Percentiles rank a stretch among this genome's conserved stretches.
These are phyloP conservation scores for Prunus fruticosa DNA, from an alignment of 306 rosid species.

Conservation along the genomic window DNA sequence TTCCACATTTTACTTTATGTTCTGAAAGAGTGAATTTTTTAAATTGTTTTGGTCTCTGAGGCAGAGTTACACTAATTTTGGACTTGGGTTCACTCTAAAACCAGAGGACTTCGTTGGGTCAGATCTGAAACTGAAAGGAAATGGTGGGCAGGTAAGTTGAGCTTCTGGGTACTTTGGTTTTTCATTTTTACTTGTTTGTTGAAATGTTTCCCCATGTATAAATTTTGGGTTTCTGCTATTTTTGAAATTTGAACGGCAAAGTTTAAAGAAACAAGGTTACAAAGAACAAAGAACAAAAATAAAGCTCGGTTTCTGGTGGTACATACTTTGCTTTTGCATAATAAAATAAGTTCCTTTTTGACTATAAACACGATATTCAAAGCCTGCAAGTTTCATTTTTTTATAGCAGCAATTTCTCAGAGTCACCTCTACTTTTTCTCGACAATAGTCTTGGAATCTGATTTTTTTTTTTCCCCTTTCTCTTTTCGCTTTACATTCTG, in stretches of 20 bases:
- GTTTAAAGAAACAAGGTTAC: constrained; percentile 24
- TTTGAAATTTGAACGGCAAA: constrained; percentile 32
- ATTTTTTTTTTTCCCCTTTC: constrained; percentile 21
- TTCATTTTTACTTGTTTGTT: constrained; percentile 12
- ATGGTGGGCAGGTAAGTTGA: constrained; percentile 13
- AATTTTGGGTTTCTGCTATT: constrained; percentile 28
- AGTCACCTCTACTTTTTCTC: constrained; percentile 54
- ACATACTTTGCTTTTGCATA: constrained; percentile 24
- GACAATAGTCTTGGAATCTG: constrained; percentile 71
- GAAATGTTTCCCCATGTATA: constrained; percentile 7
- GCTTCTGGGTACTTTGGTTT: constrained; percentile 13
- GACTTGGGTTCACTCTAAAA: neutral
- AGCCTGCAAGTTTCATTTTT: constrained; percentile 52
- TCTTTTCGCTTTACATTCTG: constrained; percentile 24
- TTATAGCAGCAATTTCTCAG: constrained; percentile 47
- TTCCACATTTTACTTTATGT: neutral
- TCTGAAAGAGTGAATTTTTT: neutral
- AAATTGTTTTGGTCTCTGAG: constrained; percentile 8
- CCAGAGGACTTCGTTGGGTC: constrained; percentile 24
- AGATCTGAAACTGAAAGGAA: constrained; percentile 46
- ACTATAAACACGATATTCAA: constrained; percentile 36
- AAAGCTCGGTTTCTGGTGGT: constrained; percentile 45
- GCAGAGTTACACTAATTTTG: neutral
- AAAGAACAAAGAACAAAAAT: constrained; percentile 44
- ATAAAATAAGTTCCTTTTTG: constrained; percentile 37